Base-by-base conservation (phyloP, 2,329 filamentous ascomycete genomes). In the Cladosporium sp. region DNA sequence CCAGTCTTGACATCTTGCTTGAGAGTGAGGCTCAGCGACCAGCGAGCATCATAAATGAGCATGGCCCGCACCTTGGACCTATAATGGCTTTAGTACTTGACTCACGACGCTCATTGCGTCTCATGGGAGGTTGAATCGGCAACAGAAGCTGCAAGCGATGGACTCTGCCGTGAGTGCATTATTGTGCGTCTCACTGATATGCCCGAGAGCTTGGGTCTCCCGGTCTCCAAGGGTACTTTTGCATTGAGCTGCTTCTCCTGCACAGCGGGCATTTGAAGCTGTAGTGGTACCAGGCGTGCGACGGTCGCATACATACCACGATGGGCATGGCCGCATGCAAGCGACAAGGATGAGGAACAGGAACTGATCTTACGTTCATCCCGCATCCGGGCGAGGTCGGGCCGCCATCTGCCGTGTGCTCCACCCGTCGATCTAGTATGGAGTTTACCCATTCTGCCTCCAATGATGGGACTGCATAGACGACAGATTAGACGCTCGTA, bases 281-380 rank as follows among this genome's bases (percentile, higher is more conserved):
- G 54, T 56, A 34, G 54, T 56, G 54, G 47, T 39, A 56, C 54
- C 54, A 30, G 20, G 38, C 20, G 36, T 56, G 34, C 43, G 54
- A 40, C 36, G 50, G 25, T n/a, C 47, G 47, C 47, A 50, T 50
- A 11, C 15, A 17, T 36, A 19, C 19, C 15, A 19, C 36, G 20
- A 56, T 56, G 42, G 54, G 54, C 42, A 40, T 56, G 54, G 54
- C 30, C 14, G 54, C 54, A 56, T 56, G 42, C 54, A 56, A 56
- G 54, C 54, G 42, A 55, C 52, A 47, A 30, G 42, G 39, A 34
- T 12, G 30, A 47, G 40, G 34, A 49, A 25, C 20, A 55, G 19
- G 37, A 34, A 40, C 38, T 34, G 25, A 20, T 30, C 47, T 50
- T 8, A 34, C 28, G 30, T 47, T 28, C 42, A 22, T 56, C 42